Evolutionary conservation across 148 eudicot genomes (phyloP).

Genomic region (Selenicereus undatus): DNA sequence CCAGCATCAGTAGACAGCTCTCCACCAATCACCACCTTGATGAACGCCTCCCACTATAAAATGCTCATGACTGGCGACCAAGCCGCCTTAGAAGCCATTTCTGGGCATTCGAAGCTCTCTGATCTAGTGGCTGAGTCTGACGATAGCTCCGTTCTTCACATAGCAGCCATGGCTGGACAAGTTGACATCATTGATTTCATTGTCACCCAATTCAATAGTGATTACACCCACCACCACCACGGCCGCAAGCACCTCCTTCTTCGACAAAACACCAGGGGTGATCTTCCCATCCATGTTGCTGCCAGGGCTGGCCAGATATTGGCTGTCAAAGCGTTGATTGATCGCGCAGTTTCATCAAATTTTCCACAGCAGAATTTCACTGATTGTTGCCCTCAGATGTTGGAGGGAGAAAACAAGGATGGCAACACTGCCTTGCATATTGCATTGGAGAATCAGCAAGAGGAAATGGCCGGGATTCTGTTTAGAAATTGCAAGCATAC

Average conservation of each 20-base stretch:
- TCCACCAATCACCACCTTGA: not conserved
- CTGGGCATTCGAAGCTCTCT: not conserved
- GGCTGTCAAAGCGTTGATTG: not conserved
- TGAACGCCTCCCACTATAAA: conserved; percentile 17
- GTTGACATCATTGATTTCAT: not conserved
- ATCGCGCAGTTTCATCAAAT: not conserved
- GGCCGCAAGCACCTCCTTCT: not conserved
- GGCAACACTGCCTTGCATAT: conserved; percentile 25
- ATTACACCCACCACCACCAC: too few relatives aligned
- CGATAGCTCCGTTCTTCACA: conserved; percentile 18
- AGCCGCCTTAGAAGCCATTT: not conserved
- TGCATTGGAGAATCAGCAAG: conserved; percentile 26
- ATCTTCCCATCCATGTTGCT: conserved; percentile 29
- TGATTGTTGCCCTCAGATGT: not conserved
- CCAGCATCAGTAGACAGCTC: not conserved
- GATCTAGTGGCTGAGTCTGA: not conserved
- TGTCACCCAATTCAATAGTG: not conserved
- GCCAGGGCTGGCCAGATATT: conserved; percentile 13
- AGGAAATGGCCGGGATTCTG: conserved; percentile 13
- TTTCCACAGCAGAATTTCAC: too few relatives aligned
- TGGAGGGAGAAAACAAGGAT: conserved; percentile 8
- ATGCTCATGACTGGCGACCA: conserved; percentile 3
- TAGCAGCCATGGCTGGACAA: not conserved
- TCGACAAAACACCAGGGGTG: conserved; percentile 11
- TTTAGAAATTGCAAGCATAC: not conserved